A percentile compares a stretch with the other conserved stretches of the same genome.
Evolutionary conservation across 306 rosid genomes (phyloP).

Genomic region (Gastrolobium bilobum): DNA sequence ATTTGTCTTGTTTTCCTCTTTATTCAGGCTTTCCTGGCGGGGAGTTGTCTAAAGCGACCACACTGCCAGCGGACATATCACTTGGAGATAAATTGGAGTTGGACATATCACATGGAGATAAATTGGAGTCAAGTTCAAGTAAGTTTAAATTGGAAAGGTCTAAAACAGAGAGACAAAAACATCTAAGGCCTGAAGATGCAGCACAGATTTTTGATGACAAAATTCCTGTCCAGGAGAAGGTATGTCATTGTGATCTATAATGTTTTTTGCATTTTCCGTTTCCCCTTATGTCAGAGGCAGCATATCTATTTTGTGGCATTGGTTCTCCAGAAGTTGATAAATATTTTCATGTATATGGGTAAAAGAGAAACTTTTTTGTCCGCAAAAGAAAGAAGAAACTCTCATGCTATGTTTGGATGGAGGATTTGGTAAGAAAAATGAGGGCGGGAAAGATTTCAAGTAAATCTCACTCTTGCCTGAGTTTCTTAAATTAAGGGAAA

Average conservation of each 20-base stretch:
- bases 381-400: neutral
- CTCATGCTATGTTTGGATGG: conserved; percentile 5
- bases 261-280: conserved; percentile 8
- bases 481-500: neutral
- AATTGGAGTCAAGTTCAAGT: conserved; percentile 52
- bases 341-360: conserved; percentile 20
- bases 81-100: conserved; percentile 53
- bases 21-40: conserved; percentile 61
- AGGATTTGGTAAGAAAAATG: conserved; percentile 9
- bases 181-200: conserved; percentile 72
- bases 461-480: neutral
- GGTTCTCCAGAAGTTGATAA: conserved; percentile 18
- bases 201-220: conserved; percentile 77
- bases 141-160: conserved; percentile 75
- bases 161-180: conserved; percentile 75
- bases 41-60: conserved; percentile 60
- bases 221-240: conserved; percentile 77
- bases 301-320: conserved; percentile 12
- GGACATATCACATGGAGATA: conserved; percentile 60
- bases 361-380: conserved; percentile 5
- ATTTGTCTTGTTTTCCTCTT: conserved; percentile 29
- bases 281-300: neutral
- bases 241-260: conserved; percentile 43
- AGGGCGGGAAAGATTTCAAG: conserved; percentile 15
- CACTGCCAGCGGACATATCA: conserved; percentile 60